Evolutionary conservation across 257 asterid genomes (phyloP), one percentile per base, ranked within the genome.

Genomic region (Nicotiana noctiflora): DNA sequence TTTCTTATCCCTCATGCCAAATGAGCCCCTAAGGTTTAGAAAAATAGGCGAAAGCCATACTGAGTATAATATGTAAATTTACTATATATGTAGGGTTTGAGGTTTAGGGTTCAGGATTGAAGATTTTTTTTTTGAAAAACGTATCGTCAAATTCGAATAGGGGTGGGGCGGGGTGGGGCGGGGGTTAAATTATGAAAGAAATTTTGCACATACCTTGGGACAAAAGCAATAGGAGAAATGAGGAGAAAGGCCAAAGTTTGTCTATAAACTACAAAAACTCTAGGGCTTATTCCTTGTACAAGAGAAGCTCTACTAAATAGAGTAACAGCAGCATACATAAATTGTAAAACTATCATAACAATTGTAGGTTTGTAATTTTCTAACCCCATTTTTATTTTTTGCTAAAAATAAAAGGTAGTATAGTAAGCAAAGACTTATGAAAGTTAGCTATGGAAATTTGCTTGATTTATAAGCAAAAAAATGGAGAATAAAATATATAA

Each of bases 191-290:
- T 23, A 29, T 23, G 19, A 2, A 27, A 2, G 2, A 52, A 1
- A 31, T 12, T 70, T 8, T 56, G 18, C 3, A 13, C 8, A 13
- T 59, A 85, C 90, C 88, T 83, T 14, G 75, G 11, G 19, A 57
- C 34, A 53, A 70, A 79, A 8, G 88, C 90, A 10, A 83, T 12
- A 19, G 90, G 90, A 46, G 87, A 81, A 72, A 87, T 64, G 82
- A 84, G 40, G 84, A 88, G 62, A 84, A 91, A 84, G 59, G 95
- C 97, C 14, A 86, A 31, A 37, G 70, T 78, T 79, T 93, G 97
- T 29, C 93, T 81, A 84, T 93, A 93, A 52, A 87, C 90, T 31
- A 91, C 97, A 83, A 89, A 93, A 19, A 90, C 92, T 60, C 90
- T 84, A 13, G 95, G 84, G 82, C 91, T 91, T 81, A 89, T 82